A percentile compares a stretch with the other conserved stretches of the same genome.
phyloP scores from a whole-genome alignment of 352 stramenopile genomes.

The Phytophthora uliginosa region DNA sequence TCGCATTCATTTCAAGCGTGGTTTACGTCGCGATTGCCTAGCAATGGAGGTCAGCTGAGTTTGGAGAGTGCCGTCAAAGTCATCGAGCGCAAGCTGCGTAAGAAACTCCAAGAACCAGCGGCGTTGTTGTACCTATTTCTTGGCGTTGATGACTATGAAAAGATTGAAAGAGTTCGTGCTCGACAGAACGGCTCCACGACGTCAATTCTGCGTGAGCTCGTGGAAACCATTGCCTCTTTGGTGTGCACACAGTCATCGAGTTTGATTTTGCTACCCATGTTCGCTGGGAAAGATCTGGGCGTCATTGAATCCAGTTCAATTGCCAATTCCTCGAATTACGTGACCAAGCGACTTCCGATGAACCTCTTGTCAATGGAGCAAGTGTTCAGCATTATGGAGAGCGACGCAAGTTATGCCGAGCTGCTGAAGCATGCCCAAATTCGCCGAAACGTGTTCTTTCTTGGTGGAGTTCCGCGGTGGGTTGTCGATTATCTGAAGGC shows the following conservation, averaged over 20 bases:
- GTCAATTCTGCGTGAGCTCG: neutral
- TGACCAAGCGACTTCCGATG: neutral
- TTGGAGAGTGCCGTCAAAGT: neutral
- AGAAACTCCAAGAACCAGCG: neutral
- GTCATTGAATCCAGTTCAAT: neutral
- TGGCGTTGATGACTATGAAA: neutral
- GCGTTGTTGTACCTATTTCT: neutral
- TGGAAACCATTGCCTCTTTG: neutral
- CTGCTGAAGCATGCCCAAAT: neutral
- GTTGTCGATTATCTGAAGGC: constrained; percentile 14
- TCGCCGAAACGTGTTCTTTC: constrained; percentile 10
- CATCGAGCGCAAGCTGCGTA: neutral
- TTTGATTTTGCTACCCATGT: neutral
- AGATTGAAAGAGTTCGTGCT: neutral
- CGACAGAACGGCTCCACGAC: neutral
- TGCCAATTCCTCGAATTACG: neutral
- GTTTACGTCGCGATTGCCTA: neutral
- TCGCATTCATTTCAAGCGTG: neutral
- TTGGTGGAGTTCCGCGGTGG: constrained; percentile 25
- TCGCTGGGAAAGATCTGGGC: neutral
- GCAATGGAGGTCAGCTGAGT: neutral
- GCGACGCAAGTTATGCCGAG: constrained; percentile 8
- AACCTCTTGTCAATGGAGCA: neutral
- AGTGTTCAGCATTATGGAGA: neutral
- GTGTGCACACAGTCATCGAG: neutral